A percentile compares a stretch with the other conserved stretches of the same genome.
These are phyloP conservation scores for Globisporangium iwayamae DNA, from an alignment of 352 stramenopile genomes.

Conservation along the genomic window DNA sequence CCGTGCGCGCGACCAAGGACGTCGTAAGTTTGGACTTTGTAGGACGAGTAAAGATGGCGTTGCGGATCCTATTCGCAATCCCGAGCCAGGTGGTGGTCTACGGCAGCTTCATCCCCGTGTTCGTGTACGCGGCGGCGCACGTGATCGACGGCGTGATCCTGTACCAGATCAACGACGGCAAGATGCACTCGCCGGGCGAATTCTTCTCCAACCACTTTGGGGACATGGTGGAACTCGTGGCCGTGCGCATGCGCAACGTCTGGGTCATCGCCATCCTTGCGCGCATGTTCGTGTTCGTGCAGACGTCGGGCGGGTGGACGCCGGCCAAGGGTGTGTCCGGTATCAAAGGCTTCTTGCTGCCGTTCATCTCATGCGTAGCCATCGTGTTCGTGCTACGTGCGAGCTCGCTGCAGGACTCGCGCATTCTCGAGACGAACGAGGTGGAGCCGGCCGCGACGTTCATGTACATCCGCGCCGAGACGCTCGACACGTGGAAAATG, in stretches of 20 bases:
- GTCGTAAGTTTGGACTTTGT: constrained; percentile 6
- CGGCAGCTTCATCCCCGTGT: constrained; percentile 44
- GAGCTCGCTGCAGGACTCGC: constrained; percentile 28
- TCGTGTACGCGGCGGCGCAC: constrained; percentile 44
- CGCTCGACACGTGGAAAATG: constrained; percentile 56
- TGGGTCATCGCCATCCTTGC: constrained; percentile 46
- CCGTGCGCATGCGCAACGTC: constrained; percentile 47
- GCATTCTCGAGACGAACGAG: constrained; percentile 51
- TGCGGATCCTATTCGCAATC: constrained; percentile 38
- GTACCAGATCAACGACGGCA: constrained; percentile 45
- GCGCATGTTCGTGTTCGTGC: constrained; percentile 38
- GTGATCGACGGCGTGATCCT: constrained; percentile 47
- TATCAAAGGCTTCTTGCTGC: constrained; percentile 37
- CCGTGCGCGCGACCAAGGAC: constrained; percentile 18
- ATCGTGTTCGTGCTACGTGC: constrained; percentile 21
- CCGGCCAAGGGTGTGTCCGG: constrained; percentile 39
- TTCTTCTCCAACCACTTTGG: constrained; percentile 32
- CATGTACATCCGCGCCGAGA: constrained; percentile 52
- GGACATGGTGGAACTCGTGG: constrained; percentile 32
- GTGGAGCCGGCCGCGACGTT: constrained; percentile 49
- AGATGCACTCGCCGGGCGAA: constrained; percentile 26
- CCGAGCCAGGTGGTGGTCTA: constrained; percentile 54
- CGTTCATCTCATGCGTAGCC: constrained; percentile 25
- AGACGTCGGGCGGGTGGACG: constrained; percentile 50
- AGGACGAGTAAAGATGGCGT: constrained; percentile 12